Percentiles rank a stretch among this genome's conserved stretches.
Conservation (phyloP, 23 red algal genomes). For the Chondrus crispus region DNA sequence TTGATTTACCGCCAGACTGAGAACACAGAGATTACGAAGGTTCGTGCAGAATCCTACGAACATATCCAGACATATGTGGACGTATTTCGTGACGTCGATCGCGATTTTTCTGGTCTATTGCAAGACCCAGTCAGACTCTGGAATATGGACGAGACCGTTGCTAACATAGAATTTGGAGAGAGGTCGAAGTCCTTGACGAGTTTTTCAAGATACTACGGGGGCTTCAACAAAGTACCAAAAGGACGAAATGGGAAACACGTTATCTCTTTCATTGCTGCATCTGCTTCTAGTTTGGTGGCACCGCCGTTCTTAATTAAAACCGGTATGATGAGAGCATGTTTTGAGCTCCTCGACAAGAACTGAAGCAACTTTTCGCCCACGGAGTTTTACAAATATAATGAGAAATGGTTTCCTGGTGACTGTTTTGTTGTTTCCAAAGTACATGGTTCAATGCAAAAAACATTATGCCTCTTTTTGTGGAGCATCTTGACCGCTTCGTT, state of each 20-base stretch:
- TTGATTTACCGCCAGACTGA: not conserved
- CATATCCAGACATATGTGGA: not conserved
- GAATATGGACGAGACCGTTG: not conserved
- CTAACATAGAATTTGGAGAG: not conserved
- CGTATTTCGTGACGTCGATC: not conserved
- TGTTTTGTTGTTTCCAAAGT: too few species aligned
- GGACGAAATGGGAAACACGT: not conserved
- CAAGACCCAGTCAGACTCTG: not conserved
- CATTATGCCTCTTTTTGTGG: too few species aligned
- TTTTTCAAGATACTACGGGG: not conserved
- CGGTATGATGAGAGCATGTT: not conserved
- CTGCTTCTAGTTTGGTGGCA: not conserved
- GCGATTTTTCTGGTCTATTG: not conserved
- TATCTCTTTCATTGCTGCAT: not conserved
- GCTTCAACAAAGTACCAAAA: not conserved
- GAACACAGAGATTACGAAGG: not conserved
- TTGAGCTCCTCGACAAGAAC: not conserved
- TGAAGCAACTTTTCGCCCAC: not conserved
- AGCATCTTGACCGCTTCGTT: too few species aligned
- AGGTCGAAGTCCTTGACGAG: not conserved
- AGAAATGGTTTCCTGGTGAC: too few species aligned
- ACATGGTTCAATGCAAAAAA: too few species aligned
- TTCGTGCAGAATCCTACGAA: not conserved
- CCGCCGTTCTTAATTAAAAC: not conserved
- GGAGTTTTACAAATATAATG: too few species aligned